Percentiles rank a stretch among this genome's conserved stretches.
phyloP scores from a whole-genome alignment of 1,284 basidiomycete species.

The Puccinia novopanici region DNA sequence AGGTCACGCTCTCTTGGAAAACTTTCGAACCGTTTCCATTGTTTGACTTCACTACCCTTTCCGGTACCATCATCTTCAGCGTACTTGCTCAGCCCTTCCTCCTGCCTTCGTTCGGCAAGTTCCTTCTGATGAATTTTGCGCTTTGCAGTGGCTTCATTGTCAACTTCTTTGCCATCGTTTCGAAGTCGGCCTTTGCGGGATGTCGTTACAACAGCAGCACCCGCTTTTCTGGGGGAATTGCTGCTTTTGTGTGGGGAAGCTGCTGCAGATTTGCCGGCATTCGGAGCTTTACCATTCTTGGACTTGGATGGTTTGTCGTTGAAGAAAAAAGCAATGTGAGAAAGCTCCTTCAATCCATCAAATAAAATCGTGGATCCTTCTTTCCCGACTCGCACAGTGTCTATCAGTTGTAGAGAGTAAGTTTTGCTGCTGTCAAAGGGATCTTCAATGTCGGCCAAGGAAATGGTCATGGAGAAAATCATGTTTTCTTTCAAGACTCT shows the following conservation, averaged over 20 bases:
- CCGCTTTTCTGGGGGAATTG: conserved; percentile 53
- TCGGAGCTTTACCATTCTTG: conserved; percentile 61
- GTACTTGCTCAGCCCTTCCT: conserved; percentile 79
- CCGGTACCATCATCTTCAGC: conserved; percentile 63
- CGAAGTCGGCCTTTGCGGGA: conserved; percentile 70
- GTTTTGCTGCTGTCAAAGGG: conserved; percentile 70
- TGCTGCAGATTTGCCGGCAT: conserved; percentile 2
- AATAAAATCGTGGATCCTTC: conserved; percentile 75
- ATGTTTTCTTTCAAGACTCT: conserved; percentile 75
- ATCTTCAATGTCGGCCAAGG: conserved; percentile 78
- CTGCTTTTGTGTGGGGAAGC: conserved; percentile 4
- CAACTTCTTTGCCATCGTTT: conserved; percentile 67
- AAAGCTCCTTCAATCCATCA: conserved; percentile 76
- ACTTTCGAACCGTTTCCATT: conserved; percentile 93
- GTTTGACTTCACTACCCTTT: conserved; percentile 66
- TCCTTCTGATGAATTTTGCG: conserved; percentile 87
- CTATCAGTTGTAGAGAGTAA: conserved; percentile 84
- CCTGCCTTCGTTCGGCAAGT: conserved; percentile 75
- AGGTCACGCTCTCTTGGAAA: conserved; percentile 91
- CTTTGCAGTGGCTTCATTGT: conserved; percentile 69
- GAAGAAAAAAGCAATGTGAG: conserved; percentile 85
- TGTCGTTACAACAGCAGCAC: conserved; percentile 40
- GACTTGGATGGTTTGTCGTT: conserved; percentile 57
- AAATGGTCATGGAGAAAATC: conserved; percentile 80
- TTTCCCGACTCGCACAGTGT: conserved; percentile 78